Evolutionary conservation across 345 rosid species (phyloP), one percentile per base, ranked within the genome.

Genomic region (Euphorbia pulcherrima): DNA sequence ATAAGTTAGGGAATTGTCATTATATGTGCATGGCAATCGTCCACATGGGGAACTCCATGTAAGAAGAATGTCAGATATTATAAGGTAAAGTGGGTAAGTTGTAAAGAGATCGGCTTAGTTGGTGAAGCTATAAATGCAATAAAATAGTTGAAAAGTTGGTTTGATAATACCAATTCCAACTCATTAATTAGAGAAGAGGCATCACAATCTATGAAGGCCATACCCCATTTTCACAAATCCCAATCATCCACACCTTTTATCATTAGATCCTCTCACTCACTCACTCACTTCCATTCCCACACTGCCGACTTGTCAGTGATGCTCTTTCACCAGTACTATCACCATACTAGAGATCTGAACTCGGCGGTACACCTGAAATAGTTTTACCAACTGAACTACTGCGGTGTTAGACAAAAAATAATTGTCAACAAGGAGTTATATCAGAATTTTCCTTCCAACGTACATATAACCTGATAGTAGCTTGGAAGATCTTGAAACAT

Each of bases 91-190:
- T n/a, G 30, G 8, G 30, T 48, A 21, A 53, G 44, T 33, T 12
- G 60, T 10, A 44, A 24, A 33, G 64, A 53, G 14, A 75, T 39
- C 75, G 79, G 83, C 68, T 78, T 68, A 58, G 85, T 76, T 68
- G 83, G 80, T 65, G 35, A 37, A 18, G 68, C 65, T 77, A 73
- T 81, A 75, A 81, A 46, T 33, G 73, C 77, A 68, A 35, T 50
- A 63, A 53, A 60, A 55, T 47, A 23, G 29, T 28, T 41, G 14
- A 7, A 44, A 7, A 44, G 50, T 44, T 44, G 50, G 50, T 44
- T 14, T 44, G 50, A 44, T 44, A 44, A 44, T 14, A 1, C 18
- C 50, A 44, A 12, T 44, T 54, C 17, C 27, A n/a, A n/a, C n/a
- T n/a, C 24, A 54, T 56, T 14, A 14, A 30, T 18, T 5, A 5